Evolutionary conservation across 768 basidiomycete genomes (phyloP).

Genomic region (Leccinum boreale): DNA sequence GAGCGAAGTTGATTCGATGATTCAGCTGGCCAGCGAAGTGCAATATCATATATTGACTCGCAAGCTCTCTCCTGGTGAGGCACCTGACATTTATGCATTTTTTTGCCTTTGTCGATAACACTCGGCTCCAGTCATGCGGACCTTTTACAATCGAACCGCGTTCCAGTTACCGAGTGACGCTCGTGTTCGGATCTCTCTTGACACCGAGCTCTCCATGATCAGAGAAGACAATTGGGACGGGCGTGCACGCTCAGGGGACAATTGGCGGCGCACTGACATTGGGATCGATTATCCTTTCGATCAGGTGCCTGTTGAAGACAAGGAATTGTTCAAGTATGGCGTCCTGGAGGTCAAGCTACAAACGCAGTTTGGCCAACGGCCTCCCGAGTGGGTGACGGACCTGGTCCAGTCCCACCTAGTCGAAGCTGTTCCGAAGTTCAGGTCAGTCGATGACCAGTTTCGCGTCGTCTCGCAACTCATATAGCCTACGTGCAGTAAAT

Average conservation of each 20-base stretch:
- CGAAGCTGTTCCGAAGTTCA: conserved; percentile 97
- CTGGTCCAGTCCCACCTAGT: conserved; percentile 95
- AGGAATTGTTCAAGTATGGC: conserved; percentile 94
- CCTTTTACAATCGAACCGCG: conserved; percentile 98
- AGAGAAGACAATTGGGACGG: conserved; percentile 98
- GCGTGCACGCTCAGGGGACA: conserved; percentile 64
- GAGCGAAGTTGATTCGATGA: conserved; percentile 90
- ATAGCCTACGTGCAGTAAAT: conserved; percentile 59
- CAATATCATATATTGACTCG: conserved; percentile 87
- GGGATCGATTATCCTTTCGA: conserved; percentile 91
- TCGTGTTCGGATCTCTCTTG: conserved; percentile 96
- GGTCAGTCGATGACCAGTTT: conserved; percentile 39
- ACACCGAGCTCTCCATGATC: conserved; percentile 92
- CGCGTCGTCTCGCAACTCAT: conserved; percentile 1
- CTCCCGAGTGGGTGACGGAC: conserved; percentile 94
- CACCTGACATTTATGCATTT: not conserved
- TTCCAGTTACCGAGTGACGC: conserved; percentile 99
- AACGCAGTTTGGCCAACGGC: conserved; percentile 93
- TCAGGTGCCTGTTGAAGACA: conserved; percentile 70
- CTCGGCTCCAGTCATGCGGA: conserved; percentile 71
- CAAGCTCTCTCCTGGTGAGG: conserved; percentile 75
- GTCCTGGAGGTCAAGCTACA: conserved; percentile 97
- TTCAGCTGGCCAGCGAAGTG: conserved; percentile 94
- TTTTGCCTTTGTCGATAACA: not conserved
- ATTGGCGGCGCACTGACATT: conserved; percentile 94